Evolutionary conservation across 164 flowering plant genomes (phyloP).

Genomic region (Nymphaea thermarum): DNA sequence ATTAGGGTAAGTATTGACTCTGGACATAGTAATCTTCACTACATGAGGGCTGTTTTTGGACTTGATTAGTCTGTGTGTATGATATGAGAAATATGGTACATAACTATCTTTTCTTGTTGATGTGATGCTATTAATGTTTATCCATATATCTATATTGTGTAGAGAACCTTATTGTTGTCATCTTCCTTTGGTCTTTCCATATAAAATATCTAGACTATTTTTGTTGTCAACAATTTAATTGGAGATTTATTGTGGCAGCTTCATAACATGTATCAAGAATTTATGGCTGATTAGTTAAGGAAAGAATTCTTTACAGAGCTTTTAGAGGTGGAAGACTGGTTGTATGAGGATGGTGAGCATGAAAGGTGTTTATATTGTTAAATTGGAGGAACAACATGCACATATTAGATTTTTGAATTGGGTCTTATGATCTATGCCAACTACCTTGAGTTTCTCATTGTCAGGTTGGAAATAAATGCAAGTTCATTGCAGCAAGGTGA

Average conservation of each 20-base stretch:
- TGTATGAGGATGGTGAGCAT: slow-evolving; percentile 97
- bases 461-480: not conserved
- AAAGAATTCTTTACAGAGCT: slow-evolving; percentile 50
- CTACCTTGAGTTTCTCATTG: not conserved
- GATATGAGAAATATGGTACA: too few relatives aligned
- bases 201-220: too few relatives aligned
- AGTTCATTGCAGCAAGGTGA: slow-evolving; percentile 64
- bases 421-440: not conserved
- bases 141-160: not conserved
- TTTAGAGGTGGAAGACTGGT: slow-evolving; percentile 87
- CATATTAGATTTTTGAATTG: too few relatives aligned
- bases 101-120: too few relatives aligned
- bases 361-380: slow-evolving; percentile 93
- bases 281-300: slow-evolving; percentile 51
- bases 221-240: too few relatives aligned
- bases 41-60: too few relatives aligned
- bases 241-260: slow-evolving; percentile 28
- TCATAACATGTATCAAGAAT: slow-evolving; percentile 68
- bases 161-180: too few relatives aligned
- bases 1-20: too few relatives aligned
- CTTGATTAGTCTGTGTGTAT: too few relatives aligned
- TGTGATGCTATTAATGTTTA: too few relatives aligned
- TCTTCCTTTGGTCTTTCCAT: too few relatives aligned
- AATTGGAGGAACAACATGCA: slow-evolving; percentile 95
- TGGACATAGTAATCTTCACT: too few relatives aligned